Evolutionary conservation across 2,329 filamentous ascomycete genomes (phyloP).

Genomic region (Aaosphaeria pasadenensis): DNA sequence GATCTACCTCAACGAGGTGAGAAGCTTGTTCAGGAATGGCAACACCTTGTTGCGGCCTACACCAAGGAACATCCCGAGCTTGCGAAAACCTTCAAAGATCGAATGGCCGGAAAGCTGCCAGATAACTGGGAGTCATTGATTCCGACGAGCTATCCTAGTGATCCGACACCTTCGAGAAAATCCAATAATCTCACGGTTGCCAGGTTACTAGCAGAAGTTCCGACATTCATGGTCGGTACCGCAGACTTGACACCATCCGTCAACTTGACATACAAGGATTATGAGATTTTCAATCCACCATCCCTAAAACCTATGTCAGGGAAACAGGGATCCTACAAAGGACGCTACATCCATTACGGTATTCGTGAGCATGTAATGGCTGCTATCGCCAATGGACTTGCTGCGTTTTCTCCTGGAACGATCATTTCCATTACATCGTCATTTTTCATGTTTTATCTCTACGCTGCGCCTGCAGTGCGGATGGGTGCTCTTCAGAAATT

Average conservation of each 20-base stretch:
- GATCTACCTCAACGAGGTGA: conserved; percentile 48
- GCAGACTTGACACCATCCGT: conserved; percentile 53
- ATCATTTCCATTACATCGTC: conserved; percentile 49
- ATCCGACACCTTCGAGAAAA: conserved; percentile 50
- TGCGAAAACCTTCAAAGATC: conserved; percentile 45
- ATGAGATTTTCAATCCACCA: conserved; percentile 48
- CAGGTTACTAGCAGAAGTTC: conserved; percentile 71
- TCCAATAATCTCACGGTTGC: conserved; percentile 51
- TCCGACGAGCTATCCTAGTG: conserved; percentile 47
- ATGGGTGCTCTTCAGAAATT: conserved; percentile 59
- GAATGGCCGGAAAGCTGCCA: conserved; percentile 49
- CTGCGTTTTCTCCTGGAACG: conserved; percentile 49
- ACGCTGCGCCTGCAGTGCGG: conserved; percentile 57
- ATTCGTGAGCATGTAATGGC: conserved; percentile 37
- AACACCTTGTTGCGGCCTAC: conserved; percentile 44
- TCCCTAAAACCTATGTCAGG: conserved; percentile 38
- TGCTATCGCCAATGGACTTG: conserved; percentile 52
- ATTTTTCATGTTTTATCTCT: conserved; percentile 65
- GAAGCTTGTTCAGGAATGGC: conserved; percentile 49
- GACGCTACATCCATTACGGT: conserved; percentile 49
- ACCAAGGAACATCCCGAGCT: conserved; percentile 47
- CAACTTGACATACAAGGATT: conserved; percentile 50
- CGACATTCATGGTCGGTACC: conserved; percentile 80
- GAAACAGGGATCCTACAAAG: conserved; percentile 53
- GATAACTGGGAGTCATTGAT: conserved; percentile 50